Conservation (phyloP, 371 early-diverging fungal species). For the Syncephalastrum contaminatum region DNA sequence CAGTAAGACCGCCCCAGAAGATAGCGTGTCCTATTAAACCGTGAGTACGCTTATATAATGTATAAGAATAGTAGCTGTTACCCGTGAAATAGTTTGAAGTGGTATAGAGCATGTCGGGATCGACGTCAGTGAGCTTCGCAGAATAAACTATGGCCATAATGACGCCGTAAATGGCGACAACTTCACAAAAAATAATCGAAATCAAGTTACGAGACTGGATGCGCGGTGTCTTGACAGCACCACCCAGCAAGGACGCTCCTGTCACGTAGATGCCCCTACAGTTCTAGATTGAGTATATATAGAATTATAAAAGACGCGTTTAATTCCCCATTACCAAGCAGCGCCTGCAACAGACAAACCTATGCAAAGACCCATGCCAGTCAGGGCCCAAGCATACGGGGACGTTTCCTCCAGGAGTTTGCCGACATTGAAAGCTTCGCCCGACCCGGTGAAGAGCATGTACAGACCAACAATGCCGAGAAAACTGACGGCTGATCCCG, state of each 20-base stretch:
- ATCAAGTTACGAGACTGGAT: slow-evolving; percentile 97
- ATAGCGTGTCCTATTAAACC: slow-evolving; percentile 75
- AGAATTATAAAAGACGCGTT: background rate
- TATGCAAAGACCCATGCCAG: slow-evolving; percentile 87
- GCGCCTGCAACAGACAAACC: slow-evolving; percentile 94
- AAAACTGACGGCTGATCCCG: slow-evolving; percentile 29
- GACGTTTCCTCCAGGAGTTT: slow-evolving; percentile 71
- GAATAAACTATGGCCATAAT: slow-evolving; percentile 97
- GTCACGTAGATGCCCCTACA: slow-evolving; percentile 93
- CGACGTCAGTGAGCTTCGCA: slow-evolving; percentile 70
- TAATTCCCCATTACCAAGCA: slow-evolving; percentile 76
- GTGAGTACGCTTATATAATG: background rate
- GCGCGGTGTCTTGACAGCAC: slow-evolving; percentile 89
- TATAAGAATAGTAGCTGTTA: slow-evolving; percentile 12
- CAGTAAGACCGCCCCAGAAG: slow-evolving; percentile 97
- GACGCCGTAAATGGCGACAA: slow-evolving; percentile 97
- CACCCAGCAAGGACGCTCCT: slow-evolving; percentile 90
- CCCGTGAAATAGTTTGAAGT: slow-evolving; percentile 66
- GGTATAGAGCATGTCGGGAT: slow-evolving; percentile 43
- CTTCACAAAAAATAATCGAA: slow-evolving; percentile 98
- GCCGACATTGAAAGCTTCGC: slow-evolving; percentile 86
- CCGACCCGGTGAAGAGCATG: slow-evolving; percentile 83
- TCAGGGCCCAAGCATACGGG: slow-evolving; percentile 89
- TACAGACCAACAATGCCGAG: slow-evolving; percentile 64
- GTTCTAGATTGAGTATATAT: slow-evolving; percentile 6